Conservation (phyloP, 1,284 basidiomycete genomes). For the Sphagnurus paluster region DNA sequence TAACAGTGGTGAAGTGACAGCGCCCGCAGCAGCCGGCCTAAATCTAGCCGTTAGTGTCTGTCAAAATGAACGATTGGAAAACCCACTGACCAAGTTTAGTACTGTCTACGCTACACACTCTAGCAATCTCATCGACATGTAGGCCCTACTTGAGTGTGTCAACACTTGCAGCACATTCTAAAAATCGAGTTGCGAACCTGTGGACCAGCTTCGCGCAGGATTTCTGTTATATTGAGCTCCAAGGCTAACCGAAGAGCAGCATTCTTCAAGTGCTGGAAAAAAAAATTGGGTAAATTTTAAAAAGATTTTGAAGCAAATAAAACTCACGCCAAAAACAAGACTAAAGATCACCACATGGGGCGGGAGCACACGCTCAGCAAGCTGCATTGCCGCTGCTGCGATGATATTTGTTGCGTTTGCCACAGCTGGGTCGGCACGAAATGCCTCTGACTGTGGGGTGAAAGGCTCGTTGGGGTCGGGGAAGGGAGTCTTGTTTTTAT, state of each 20-base stretch:
- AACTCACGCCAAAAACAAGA: conserved; percentile 15
- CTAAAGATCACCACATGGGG: conserved; percentile 23
- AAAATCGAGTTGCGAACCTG: conserved; percentile 18
- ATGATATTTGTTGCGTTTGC: conserved; percentile 18
- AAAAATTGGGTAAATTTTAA: not conserved
- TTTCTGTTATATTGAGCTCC: conserved; percentile 32
- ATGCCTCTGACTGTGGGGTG: conserved; percentile 13
- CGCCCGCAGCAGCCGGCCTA: conserved; percentile 21
- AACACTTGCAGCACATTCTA: not conserved
- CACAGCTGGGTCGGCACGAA: conserved; percentile 11
- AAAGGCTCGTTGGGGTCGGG: conserved; percentile 13
- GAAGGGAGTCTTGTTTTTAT: not conserved
- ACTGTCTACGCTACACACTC: conserved; percentile 3
- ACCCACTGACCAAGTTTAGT: conserved; percentile 3
- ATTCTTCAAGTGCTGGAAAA: conserved; percentile 21
- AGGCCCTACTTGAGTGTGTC: not conserved
- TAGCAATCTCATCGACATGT: conserved; percentile 6
- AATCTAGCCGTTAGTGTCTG: not conserved
- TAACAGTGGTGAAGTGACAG: conserved; percentile 24
- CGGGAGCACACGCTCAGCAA: conserved; percentile 26
- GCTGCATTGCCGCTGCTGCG: conserved; percentile 30
- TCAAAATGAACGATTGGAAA: not conserved
- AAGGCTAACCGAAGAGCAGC: conserved; percentile 25
- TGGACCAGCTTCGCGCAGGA: conserved; percentile 31
- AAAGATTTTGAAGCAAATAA: not conserved